These are phyloP conservation scores for Ustilago nuda DNA, from an alignment of 1,284 basidiomycete genomes.

Conservation along the genomic window DNA sequence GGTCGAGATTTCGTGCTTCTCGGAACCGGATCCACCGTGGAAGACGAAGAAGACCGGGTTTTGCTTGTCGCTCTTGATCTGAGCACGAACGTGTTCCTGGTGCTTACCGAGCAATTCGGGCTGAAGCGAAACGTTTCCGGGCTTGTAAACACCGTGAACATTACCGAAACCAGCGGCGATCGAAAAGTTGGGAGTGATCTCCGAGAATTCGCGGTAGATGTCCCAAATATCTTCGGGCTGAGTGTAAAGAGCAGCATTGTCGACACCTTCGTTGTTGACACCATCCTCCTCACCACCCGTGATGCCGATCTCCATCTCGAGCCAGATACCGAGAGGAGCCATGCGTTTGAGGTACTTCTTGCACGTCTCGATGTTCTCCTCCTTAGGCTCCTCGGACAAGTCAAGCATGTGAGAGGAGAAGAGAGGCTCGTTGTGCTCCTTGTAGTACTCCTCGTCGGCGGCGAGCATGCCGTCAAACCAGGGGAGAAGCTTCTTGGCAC, in stretches of 20 bases:
- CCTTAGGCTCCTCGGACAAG: slow-evolving; percentile 96
- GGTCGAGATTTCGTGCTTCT: slow-evolving; percentile 93
- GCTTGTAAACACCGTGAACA: slow-evolving; percentile 76
- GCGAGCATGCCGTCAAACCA: slow-evolving; percentile 99
- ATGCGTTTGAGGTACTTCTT: slow-evolving; percentile 95
- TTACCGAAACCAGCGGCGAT: slow-evolving; percentile 98
- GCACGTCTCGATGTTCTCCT: slow-evolving; percentile 94
- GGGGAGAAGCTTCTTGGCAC: slow-evolving; percentile 95
- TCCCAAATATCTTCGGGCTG: slow-evolving; percentile 94
- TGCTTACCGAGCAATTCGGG: slow-evolving; percentile 94
- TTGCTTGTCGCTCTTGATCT: slow-evolving; percentile 76
- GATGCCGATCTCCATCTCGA: slow-evolving; percentile 99
- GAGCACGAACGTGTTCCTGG: slow-evolving; percentile 81
- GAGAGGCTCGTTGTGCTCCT: slow-evolving; percentile 85
- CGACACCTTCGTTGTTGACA: slow-evolving; percentile 81
- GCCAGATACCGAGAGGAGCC: slow-evolving; percentile 86
- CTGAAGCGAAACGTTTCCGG: slow-evolving; percentile 79
- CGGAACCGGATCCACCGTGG: slow-evolving; percentile 99
- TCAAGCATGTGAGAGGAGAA: slow-evolving; percentile 99
- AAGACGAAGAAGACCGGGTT: slow-evolving; percentile 92
- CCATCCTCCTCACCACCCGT: slow-evolving; percentile 99
- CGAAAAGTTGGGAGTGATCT: slow-evolving; percentile 92
- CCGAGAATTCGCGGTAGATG: slow-evolving; percentile 84
- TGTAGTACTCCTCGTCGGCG: slow-evolving; percentile 94
- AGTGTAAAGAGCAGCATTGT: slow-evolving; percentile 94